A percentile compares a stretch with the other conserved stretches of the same genome.
These are phyloP conservation scores for Hymenoscyphus fraxineus DNA, from an alignment of 2,329 filamentous ascomycete species.

Conservation along the genomic window DNA sequence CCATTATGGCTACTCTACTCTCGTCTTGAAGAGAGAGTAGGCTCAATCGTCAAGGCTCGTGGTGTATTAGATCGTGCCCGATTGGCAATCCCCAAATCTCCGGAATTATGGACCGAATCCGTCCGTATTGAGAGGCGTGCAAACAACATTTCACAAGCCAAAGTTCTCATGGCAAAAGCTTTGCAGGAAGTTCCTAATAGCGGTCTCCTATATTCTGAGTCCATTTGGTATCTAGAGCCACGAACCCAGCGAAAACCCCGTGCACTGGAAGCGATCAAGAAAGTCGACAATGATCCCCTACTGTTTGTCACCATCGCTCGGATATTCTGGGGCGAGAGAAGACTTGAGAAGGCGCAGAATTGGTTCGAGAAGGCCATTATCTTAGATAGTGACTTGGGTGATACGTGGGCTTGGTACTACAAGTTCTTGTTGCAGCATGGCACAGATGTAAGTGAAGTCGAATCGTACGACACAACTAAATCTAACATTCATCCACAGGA, in stretches of 20 bases:
- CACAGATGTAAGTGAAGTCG: constrained; percentile 55
- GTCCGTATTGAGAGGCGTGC: constrained; percentile 87
- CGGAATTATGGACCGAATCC: constrained; percentile 88
- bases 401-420: constrained; percentile 98
- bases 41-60: constrained; percentile 84
- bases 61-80: constrained; percentile 90
- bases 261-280: constrained; percentile 91
- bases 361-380: constrained; percentile 98
- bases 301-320: constrained; percentile 89
- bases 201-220: constrained; percentile 87
- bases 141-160: constrained; percentile 77
- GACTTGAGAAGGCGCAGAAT: constrained; percentile 86
- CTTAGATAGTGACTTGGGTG: constrained; percentile 79
- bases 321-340: constrained; percentile 93
- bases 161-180: constrained; percentile 88
- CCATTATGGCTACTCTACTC: constrained; percentile 87
- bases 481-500: constrained; percentile 45
- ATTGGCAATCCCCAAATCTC: constrained; percentile 78
- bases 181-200: constrained; percentile 86
- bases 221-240: constrained; percentile 89
- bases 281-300: constrained; percentile 86
- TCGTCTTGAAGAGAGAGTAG: constrained; percentile 79
- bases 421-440: constrained; percentile 91
- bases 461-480: not conserved
- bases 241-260: constrained; percentile 90